Evolutionary conservation across 768 basidiomycete species (phyloP), one percentile per base, ranked within the genome.

Genomic region (Lactifluus subvellereus): DNA sequence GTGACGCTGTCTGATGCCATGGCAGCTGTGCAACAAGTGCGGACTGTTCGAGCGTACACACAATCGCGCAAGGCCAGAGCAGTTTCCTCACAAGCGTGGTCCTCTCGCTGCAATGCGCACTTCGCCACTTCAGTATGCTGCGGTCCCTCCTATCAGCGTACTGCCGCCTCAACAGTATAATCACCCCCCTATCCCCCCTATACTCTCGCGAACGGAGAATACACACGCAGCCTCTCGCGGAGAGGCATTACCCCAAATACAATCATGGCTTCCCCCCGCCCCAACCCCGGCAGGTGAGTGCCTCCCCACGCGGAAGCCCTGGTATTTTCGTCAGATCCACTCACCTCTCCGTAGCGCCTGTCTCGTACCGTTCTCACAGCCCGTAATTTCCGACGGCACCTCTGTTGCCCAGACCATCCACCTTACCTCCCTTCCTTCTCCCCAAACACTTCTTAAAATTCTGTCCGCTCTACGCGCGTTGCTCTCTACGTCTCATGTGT

Each of bases 21-120:
- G 8, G 3, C 59, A 81, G 80, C 73, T 81, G 40, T 77, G 75
- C 70, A 76, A 78, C 78, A 91, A 91, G 71, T 91, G 89, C 68
- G 89, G 89, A 16, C 74, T 91, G 5, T 91, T 90, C 66, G 89
- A 91, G 72, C 82, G 89, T 48, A 91, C 89, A 0, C 89, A 91
- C 73, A 88, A 87, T 14, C 82, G 87, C 14, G 85, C 88, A 10
- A 78, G 89, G 47, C 89, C 89, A 0, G 88, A 89, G 66, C 88
- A 89, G 68, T 90, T 90, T 72, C 88, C 88, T 5, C 88, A 89
- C 76, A 88, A 88, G 68, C 80, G 88, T 42, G 88, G 88, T 0
- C 86, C 88, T 0, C 75, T 89, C 27, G 27, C 27, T 27, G 27
- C 27, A 27, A 22, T 22, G 22, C 27, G 27, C 27, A 27, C 27